Evolutionary conservation across 1,284 basidiomycete genomes (phyloP).

Genomic region (Xerocomus cyaneibrunnescens): DNA sequence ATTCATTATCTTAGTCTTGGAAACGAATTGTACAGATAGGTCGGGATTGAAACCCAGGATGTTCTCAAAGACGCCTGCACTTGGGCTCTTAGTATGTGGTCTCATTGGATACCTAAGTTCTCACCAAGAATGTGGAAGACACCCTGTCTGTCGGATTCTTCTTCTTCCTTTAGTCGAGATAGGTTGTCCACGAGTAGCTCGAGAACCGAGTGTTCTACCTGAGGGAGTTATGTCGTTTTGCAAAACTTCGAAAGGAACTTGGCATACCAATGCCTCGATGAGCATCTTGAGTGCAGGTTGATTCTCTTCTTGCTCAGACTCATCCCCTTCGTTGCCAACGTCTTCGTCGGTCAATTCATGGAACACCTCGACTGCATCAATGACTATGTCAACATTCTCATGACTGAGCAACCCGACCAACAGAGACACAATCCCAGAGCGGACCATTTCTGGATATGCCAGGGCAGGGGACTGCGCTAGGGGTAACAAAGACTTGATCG

Average conservation of each 20-base stretch:
- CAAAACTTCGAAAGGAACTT: neutral
- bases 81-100: constrained; percentile 2
- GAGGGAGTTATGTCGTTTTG: constrained; percentile 2
- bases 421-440: constrained; percentile 65
- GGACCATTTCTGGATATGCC: constrained; percentile 89
- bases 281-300: constrained; percentile 71
- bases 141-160: constrained; percentile 87
- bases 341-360: constrained; percentile 98
- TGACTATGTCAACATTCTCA: constrained; percentile 92
- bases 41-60: constrained; percentile 82
- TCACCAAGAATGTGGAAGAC: constrained; percentile 88
- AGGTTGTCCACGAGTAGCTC: constrained; percentile 93
- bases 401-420: constrained; percentile 87
- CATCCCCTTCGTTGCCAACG: constrained; percentile 75
- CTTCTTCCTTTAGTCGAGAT: constrained; percentile 74
- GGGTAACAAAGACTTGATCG: constrained; percentile 83
- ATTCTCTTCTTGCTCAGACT: constrained; percentile 65
- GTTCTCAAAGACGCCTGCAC: constrained; percentile 90
- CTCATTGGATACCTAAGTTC: constrained; percentile 6
- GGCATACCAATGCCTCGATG: constrained; percentile 71
- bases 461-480: constrained; percentile 85
- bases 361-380: constrained; percentile 88
- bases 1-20: constrained; percentile 70
- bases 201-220: constrained; percentile 82
- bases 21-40: constrained; percentile 66